Conservation (phyloP, 805 yeast genomes). For the Kodamaea hsintzibuensis region DNA sequence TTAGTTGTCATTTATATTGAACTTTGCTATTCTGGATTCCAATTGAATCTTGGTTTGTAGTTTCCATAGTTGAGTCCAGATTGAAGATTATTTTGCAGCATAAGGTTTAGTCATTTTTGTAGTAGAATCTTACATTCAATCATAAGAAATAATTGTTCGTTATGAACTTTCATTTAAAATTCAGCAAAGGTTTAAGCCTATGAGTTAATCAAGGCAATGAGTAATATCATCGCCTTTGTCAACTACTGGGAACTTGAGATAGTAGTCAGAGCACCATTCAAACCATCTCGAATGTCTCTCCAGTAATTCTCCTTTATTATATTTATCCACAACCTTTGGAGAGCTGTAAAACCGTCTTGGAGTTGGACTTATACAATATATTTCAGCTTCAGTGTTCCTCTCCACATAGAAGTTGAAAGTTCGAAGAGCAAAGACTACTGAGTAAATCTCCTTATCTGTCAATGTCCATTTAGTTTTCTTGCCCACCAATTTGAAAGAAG, state of each 20-base stretch:
- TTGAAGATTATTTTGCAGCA: no score
- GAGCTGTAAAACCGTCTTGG: not conserved
- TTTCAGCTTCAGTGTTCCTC: not conserved
- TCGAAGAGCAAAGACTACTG: not conserved
- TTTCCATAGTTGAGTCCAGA: no score
- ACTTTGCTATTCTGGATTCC: no score
- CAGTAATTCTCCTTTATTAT: not conserved
- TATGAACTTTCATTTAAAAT: not conserved
- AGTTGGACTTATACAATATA: not conserved
- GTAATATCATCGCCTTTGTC: not conserved
- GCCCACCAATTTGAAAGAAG: not conserved
- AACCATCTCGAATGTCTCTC: not conserved
- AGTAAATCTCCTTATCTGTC: not conserved
- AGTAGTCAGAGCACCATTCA: not conserved
- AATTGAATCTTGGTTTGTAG: no score
- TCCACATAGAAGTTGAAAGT: not conserved
- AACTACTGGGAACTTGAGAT: not conserved
- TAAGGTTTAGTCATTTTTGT: no score
- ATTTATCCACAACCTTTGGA: not conserved
- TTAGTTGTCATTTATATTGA: not conserved
- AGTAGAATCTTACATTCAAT: not conserved
- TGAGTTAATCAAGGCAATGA: not conserved
- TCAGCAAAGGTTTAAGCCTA: not conserved
- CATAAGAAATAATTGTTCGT: not conserved
- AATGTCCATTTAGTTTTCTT: not conserved